A percentile compares a stretch with the other conserved stretches of the same genome.
phyloP scores from a whole-genome alignment of 2,329 filamentous ascomycete genomes.

The Didymella pinodella region DNA sequence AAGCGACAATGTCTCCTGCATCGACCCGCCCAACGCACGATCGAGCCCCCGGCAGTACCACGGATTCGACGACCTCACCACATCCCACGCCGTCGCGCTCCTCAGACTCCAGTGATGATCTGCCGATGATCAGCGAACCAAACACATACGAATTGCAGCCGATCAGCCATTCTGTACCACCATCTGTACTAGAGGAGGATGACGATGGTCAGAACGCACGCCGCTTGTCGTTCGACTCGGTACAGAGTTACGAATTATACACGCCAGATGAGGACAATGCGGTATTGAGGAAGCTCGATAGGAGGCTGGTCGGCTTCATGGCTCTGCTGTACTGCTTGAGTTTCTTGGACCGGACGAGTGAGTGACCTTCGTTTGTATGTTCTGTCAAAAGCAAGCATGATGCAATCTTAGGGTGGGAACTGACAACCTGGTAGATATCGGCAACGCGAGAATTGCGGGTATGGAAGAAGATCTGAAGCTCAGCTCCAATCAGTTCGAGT shows the following conservation, averaged over 20 bases:
- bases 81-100: constrained; percentile 35
- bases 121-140: constrained; percentile 22
- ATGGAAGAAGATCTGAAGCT: constrained; percentile 62
- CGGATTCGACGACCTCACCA: constrained; percentile 28
- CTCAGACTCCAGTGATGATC: constrained; percentile 23
- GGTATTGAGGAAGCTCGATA: constrained; percentile 79
- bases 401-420: not conserved
- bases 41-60: constrained; percentile 31
- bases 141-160: constrained; percentile 39
- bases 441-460: constrained; percentile 69
- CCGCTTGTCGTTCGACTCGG: constrained; percentile 36
- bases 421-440: constrained; percentile 57
- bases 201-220: constrained; percentile 29
- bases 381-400: not conserved
- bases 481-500: constrained; percentile 65
- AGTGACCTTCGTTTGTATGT: constrained; percentile 26
- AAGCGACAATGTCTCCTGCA: constrained; percentile 22
- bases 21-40: constrained; percentile 25
- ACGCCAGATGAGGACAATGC: constrained; percentile 74
- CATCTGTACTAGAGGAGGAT: constrained; percentile 31
- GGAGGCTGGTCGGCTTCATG: constrained; percentile 79
- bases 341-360: constrained; percentile 87
- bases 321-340: constrained; percentile 83
- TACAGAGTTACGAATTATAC: constrained; percentile 61
- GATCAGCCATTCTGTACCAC: constrained; percentile 26